Percentiles rank a stretch among this genome's conserved stretches.
phyloP scores from a whole-genome alignment of 768 basidiomycete species.

The Suillus ampliporus region DNA sequence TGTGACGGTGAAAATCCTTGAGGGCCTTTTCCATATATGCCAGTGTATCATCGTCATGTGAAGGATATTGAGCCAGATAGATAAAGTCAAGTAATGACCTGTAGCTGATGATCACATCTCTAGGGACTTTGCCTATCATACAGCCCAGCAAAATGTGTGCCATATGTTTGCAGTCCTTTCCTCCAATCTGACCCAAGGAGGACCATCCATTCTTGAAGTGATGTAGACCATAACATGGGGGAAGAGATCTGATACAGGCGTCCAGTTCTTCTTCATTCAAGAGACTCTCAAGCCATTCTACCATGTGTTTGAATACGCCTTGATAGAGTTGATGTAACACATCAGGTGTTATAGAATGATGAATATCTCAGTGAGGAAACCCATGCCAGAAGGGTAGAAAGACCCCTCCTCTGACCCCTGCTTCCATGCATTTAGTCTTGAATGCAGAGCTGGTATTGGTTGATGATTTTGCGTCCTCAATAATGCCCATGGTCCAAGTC shows the following conservation, averaged over 20 bases:
- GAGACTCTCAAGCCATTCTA: slow-evolving; percentile 38
- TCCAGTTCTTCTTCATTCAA: slow-evolving; percentile 22
- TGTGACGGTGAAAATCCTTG: slow-evolving; percentile 33
- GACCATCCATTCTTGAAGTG: slow-evolving; percentile 53
- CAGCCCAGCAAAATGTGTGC: slow-evolving; percentile 39
- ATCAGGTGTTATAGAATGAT: slow-evolving; percentile 45
- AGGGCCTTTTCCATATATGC: slow-evolving; percentile 28
- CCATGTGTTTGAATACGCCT: slow-evolving; percentile 51
- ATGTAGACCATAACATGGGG: slow-evolving; percentile 14
- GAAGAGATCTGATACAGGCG: slow-evolving; percentile 18
- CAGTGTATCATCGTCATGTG: slow-evolving; percentile 26
- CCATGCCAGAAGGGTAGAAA: no score
- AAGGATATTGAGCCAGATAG: slow-evolving; percentile 34
- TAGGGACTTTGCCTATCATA: slow-evolving; percentile 28
- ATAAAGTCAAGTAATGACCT: slow-evolving; percentile 41
- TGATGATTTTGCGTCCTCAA: background rate
- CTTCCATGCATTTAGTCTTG: no score
- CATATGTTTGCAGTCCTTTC: slow-evolving; percentile 47
- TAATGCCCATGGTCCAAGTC: slow-evolving; percentile 1
- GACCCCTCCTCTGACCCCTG: no score
- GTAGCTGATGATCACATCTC: slow-evolving; percentile 26
- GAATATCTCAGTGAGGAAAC: no score
- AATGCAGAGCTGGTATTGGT: no score
- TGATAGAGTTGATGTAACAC: slow-evolving; percentile 38
- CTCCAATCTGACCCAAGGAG: slow-evolving; percentile 47